A percentile compares a stretch with the other conserved stretches of the same genome.
These are phyloP conservation scores for Parachaetomium inaequale DNA, from an alignment of 495 filamentous ascomycete species.

Conservation along the genomic window DNA sequence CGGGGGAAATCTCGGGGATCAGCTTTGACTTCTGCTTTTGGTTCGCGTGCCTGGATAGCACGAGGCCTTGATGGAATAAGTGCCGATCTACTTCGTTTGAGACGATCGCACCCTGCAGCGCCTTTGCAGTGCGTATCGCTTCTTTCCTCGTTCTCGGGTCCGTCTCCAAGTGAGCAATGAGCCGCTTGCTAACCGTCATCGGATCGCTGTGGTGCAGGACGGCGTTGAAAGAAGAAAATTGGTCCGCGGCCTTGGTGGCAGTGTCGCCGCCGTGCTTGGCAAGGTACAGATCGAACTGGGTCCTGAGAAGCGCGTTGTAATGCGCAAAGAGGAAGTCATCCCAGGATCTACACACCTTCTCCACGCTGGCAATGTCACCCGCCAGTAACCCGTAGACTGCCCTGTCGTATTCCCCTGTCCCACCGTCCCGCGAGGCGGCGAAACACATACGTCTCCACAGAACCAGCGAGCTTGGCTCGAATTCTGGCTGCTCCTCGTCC, in stretches of 20 bases:
- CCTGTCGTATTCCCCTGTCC: conserved; percentile 70
- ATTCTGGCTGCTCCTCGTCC: conserved; percentile 34
- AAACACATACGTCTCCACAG: conserved; percentile 83
- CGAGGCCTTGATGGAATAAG: conserved; percentile 55
- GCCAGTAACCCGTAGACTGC: conserved; percentile 87
- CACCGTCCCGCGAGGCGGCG: conserved; percentile 63
- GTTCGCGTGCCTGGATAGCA: conserved; percentile 53
- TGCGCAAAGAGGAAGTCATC: conserved; percentile 89
- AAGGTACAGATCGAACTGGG: conserved; percentile 62
- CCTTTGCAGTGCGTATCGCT: conserved; percentile 55
- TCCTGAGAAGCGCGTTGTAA: conserved; percentile 76
- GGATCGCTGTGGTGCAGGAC: conserved; percentile 53
- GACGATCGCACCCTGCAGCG: conserved; percentile 64
- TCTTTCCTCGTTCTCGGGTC: conserved; percentile 47
- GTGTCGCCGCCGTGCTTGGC: conserved; percentile 44
- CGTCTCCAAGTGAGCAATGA: conserved; percentile 50
- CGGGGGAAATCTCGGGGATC: conserved; percentile 37
- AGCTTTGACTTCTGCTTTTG: conserved; percentile 45
- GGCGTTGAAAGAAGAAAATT: conserved; percentile 49
- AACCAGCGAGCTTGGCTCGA: conserved; percentile 50
- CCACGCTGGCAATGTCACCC: conserved; percentile 73
- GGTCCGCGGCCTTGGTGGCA: conserved; percentile 35
- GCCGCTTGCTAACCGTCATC: conserved; percentile 43
- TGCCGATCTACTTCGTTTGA: conserved; percentile 55
- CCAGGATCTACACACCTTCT: conserved; percentile 73